These are phyloP conservation scores for Blumeria hordei DNA, from an alignment of 2,329 filamentous ascomycete species.

Conservation along the genomic window DNA sequence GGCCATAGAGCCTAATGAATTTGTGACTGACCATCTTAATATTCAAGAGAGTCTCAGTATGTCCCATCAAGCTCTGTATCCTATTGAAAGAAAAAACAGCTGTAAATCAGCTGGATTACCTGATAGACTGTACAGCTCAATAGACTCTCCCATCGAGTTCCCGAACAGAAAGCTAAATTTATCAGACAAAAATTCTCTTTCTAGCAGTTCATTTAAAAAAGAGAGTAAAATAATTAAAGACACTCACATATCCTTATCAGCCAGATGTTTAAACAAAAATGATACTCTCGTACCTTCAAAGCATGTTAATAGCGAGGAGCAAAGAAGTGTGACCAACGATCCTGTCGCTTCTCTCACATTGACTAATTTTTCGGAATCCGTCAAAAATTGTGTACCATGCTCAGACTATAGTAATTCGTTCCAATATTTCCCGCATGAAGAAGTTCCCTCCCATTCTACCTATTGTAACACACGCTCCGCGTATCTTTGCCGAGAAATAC, in stretches of 20 bases:
- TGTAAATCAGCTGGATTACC: neutral
- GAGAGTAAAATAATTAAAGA: neutral
- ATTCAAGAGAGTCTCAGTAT: neutral
- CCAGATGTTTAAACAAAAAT: neutral
- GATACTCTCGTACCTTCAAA: constrained; percentile 23
- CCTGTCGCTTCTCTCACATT: constrained; percentile 22
- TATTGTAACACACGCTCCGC: constrained; percentile 16
- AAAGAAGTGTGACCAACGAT: constrained; percentile 31
- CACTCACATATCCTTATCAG: neutral
- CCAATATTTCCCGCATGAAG: constrained; percentile 5
- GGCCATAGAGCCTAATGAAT: constrained; percentile 3
- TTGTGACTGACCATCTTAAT: neutral
- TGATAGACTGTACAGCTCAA: neutral
- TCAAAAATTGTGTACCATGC: constrained; percentile 12
- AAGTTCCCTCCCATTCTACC: constrained; percentile 9
- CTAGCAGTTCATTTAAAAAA: too few species aligned
- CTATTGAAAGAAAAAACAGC: neutral
- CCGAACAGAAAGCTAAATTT: too few species aligned
- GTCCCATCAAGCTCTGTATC: neutral
- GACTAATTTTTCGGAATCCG: constrained; percentile 9
- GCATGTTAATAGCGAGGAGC: constrained; percentile 28
- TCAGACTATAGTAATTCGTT: constrained; percentile 2
- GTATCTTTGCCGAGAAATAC: constrained; percentile 47
- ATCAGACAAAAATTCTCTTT: neutral
- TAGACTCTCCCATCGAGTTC: neutral